Evolutionary conservation across 192 early-diverging fungal species (phyloP), one percentile per base, ranked within the genome.

Genomic region (Rhizophagus prolifer): DNA sequence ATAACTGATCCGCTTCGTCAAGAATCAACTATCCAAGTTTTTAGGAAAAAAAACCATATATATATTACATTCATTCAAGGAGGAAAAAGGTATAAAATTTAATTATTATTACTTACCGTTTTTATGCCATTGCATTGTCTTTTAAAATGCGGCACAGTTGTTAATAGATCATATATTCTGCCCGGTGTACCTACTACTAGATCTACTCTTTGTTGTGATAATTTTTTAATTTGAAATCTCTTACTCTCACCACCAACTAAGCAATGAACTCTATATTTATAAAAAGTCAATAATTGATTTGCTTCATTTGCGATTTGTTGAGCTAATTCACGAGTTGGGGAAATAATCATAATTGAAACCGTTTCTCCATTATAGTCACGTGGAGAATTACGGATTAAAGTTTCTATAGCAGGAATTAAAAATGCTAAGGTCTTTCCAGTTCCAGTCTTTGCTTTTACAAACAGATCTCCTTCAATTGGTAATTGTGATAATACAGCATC

Each of bases 351-450:
- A 69, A 91, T 89, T 23, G 88, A 86, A 16, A 93, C 88, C 16
- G 85, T 73, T 3, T 89, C 79, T 13, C 83, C 82, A 2, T 83
- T 79, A 30, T 79, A 73, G 0, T 6, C 36, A 38, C 7, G 64
- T 81, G 64, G 80, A 21, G 82, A 79, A 70, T 89, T 86, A 28
- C 81, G 78, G 38, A 91, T 41, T 0, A 92, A 82, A 36, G 92
- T 88, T 70, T 98, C 92, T 25, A 98, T 74, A 1, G 95, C 94
- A 9, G 96, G 92, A 38, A 95, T 87, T 80, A 99, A 81, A 73
- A 99, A 99, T n/a, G 95, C 97, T 23, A 95, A 82, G 0, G 96
- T 99, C 82, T 99, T 99, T 59, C 97, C 97, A 0, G 96, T 97
- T 78, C 97, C 97, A 14, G 97, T 99, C 84, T 98, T 97, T 10